Conservation (phyloP, 345 rosid species). For the Hirschfeldia incana region DNA sequence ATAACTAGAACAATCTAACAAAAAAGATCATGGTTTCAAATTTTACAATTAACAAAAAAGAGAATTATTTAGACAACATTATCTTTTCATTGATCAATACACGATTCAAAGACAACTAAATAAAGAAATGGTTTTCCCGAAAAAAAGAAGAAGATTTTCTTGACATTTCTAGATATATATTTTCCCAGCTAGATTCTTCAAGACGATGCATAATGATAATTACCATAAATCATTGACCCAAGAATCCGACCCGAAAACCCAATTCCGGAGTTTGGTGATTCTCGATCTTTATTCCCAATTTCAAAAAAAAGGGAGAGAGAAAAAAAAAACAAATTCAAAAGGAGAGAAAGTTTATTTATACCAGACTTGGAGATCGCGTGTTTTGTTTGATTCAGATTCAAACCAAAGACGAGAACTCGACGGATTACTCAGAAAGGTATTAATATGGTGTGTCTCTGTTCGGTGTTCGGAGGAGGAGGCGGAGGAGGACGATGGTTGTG, state of each 20-base stretch:
- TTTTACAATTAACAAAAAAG: neutral
- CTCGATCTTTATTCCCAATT: conserved; percentile 10
- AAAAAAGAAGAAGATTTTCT: neutral
- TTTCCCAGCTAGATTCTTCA: conserved; percentile 32
- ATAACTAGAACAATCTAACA: conserved; percentile 20
- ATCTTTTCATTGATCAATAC: neutral
- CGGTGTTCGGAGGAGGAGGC: neutral
- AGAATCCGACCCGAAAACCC: conserved; percentile 17
- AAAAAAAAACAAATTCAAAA: neutral
- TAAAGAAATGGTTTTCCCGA: neutral
- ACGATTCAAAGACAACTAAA: conserved; percentile 24
- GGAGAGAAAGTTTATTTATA: neutral
- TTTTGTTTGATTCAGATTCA: conserved; percentile 14
- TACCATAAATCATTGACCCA: conserved; percentile 9
- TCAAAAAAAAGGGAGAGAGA: neutral
- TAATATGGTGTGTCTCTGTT: too few relatives aligned
- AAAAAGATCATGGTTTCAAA: conserved; percentile 16
- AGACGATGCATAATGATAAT: neutral
- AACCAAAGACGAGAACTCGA: neutral
- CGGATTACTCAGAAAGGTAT: neutral
- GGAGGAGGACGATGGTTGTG: conserved; percentile 33
- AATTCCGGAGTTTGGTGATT: neutral
- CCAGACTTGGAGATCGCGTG: conserved; percentile 9
- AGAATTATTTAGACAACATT: neutral
- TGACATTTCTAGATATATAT: neutral